phyloP scores from a whole-genome alignment of 805 yeast genomes.

The Saturnispora ahearnii region DNA sequence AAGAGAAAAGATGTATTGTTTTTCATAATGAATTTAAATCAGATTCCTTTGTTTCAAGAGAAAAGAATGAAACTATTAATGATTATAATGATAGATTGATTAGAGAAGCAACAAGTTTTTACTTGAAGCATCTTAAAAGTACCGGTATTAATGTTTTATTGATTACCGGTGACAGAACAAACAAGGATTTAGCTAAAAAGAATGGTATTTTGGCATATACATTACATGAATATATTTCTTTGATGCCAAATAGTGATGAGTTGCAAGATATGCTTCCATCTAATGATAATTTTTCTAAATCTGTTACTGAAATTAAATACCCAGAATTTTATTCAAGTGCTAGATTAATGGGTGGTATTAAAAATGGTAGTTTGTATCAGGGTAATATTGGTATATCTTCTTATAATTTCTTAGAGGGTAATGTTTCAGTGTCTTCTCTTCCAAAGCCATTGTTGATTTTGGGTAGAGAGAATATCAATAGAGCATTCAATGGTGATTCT shows the following conservation, averaged over 20 bases:
- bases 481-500: slow-evolving; percentile 87
- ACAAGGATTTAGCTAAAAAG: slow-evolving; percentile 44
- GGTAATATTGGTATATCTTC: slow-evolving; percentile 75
- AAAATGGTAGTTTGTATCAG: slow-evolving; percentile 78
- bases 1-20: slow-evolving; percentile 76
- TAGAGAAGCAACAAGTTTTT: slow-evolving; percentile 67
- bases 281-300: slow-evolving; percentile 31
- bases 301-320: slow-evolving; percentile 44
- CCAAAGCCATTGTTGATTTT: slow-evolving; percentile 73
- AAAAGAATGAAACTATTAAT: slow-evolving; percentile 62
- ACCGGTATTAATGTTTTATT: slow-evolving; percentile 40
- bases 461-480: slow-evolving; percentile 78
- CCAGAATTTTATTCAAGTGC: slow-evolving; percentile 75
- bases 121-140: slow-evolving; percentile 48
- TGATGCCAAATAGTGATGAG: slow-evolving; percentile 62
- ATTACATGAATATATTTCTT: slow-evolving; percentile 59
- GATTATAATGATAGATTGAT: slow-evolving; percentile 92
- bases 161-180: slow-evolving; percentile 71
- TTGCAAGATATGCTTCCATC: slow-evolving; percentile 72
- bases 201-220: slow-evolving; percentile 50
- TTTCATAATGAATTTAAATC: slow-evolving; percentile 88
- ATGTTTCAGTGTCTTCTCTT: slow-evolving; percentile 60
- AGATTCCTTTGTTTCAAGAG: slow-evolving; percentile 57
- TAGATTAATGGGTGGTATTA: slow-evolving; percentile 82
- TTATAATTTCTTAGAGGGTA: slow-evolving; percentile 84